Conservation (phyloP, 768 basidiomycete genomes). For the Phlebiopsis gigantea region DNA sequence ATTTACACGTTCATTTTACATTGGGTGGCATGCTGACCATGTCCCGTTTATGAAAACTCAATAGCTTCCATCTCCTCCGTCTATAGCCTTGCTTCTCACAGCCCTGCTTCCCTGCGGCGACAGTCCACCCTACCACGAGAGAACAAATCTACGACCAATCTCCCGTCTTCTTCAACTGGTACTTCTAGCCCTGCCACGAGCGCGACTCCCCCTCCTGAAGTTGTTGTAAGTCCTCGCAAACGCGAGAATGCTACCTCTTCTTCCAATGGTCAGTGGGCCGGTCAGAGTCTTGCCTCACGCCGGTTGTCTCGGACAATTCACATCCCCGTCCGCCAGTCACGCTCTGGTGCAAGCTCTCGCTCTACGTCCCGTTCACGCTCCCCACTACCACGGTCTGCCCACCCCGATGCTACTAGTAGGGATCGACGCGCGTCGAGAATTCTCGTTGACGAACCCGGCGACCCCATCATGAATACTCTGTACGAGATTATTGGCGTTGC, state of each 20-base stretch:
- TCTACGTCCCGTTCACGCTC: conserved; percentile 95
- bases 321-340: conserved; percentile 59
- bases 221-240: conserved; percentile 59
- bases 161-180: conserved; percentile 51
- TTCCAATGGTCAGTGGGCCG: conserved; percentile 46
- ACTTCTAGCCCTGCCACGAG: conserved; percentile 49
- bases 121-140: conserved; percentile 67
- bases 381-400: conserved; percentile 72
- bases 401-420: conserved; percentile 49
- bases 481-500: conserved; percentile 92
- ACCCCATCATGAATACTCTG: conserved; percentile 84
- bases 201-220: conserved; percentile 53
- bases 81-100: conserved; percentile 21
- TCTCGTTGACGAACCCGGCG: conserved; percentile 78
- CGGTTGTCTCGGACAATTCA: conserved; percentile 84
- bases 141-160: conserved; percentile 43
- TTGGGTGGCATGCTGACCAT: not conserved
- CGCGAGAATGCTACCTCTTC: conserved; percentile 32
- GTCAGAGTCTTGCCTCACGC: conserved; percentile 53
- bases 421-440: conserved; percentile 80
- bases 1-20: not conserved
- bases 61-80: conserved; percentile 62
- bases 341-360: conserved; percentile 81
- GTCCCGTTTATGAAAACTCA: conserved; percentile 16
- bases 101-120: conserved; percentile 65